Base-by-base conservation (phyloP, 2,329 filamentous ascomycete species). In the Elsinoe ampelina region DNA sequence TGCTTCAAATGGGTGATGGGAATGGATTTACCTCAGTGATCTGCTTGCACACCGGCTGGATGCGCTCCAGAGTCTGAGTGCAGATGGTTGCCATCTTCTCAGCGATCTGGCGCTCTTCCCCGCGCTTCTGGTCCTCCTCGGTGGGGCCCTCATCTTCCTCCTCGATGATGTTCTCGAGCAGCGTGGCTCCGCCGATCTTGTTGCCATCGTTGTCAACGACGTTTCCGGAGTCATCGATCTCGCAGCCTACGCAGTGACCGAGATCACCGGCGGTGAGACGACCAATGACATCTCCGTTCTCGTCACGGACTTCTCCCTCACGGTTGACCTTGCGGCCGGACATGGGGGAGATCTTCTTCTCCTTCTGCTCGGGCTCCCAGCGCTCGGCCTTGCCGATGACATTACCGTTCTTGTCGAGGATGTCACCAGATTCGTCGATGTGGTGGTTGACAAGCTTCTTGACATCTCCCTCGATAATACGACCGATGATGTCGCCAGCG, bases 1-100 rank as follows among this genome's bases (percentile, higher is more conserved):
- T 38, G 20, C 57, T 38, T 38, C 35, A 57, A 20, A 22, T 13
- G 5, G 22, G 17, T 15, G 4, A n/a, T 17, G 36, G 7, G 17
- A 11, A 2, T 30, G 38, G 36, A 69, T 78, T 70, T 78, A 86
- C 84, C 61, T 90, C 85, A 3, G 82, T 87, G 70, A 95, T 95
- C 75, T 89, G 81, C 73, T 87, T 89, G 77, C 87, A 87, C 67
- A 95, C 83, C 8, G 90, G 90, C 63, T 87, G 84, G 67, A 95
- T 82, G 69, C 85, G 87, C 66, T 95, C 89, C 5, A 95, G 78
- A 12, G 88, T 88, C 69, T 91, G 83, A 66, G 85, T 80, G 63
- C 95, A 82, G 64, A 86, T 85, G 57, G 72, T 75, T 11, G 79
- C 77, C 76, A 95, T 90, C 73, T 87, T 85, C 60, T 80, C 78